Evolutionary conservation across 129 eudicot genomes (phyloP).

Genomic region (Deinandra increscens): DNA sequence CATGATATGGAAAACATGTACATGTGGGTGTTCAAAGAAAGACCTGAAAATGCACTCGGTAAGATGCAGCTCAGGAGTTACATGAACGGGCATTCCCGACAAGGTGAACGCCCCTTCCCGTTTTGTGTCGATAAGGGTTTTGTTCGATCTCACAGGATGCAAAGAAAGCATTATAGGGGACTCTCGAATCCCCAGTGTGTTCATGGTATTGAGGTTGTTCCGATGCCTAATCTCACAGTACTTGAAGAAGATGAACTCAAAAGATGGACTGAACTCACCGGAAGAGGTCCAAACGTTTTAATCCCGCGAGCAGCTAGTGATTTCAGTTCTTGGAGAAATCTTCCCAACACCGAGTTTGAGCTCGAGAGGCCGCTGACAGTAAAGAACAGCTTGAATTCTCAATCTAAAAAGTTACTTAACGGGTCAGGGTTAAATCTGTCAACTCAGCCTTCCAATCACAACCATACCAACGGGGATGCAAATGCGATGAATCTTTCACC

Average conservation of each 20-base stretch:
- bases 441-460: slow-evolving; percentile 54
- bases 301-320: slow-evolving; percentile 77
- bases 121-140: slow-evolving; percentile 82
- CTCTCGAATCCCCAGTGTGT: slow-evolving; percentile 89
- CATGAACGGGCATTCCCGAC: slow-evolving; percentile 94
- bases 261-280: slow-evolving; percentile 83
- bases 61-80: slow-evolving; percentile 95
- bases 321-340: slow-evolving; percentile 76
- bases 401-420: slow-evolving; percentile 61
- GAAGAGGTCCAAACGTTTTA: slow-evolving; percentile 59
- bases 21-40: slow-evolving; percentile 92
- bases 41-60: slow-evolving; percentile 82
- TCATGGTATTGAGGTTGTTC: slow-evolving; percentile 76
- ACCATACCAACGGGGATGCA: slow-evolving; percentile 58
- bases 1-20: slow-evolving; percentile 97
- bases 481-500: slow-evolving; percentile 59
- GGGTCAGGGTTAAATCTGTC: slow-evolving; percentile 70
- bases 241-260: slow-evolving; percentile 68
- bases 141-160: slow-evolving; percentile 87
- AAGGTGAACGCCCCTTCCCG: slow-evolving; percentile 88
- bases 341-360: slow-evolving; percentile 73
- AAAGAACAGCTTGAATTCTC: slow-evolving; percentile 40
- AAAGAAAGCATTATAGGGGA: slow-evolving; percentile 83
- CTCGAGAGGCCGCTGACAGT: slow-evolving; percentile 48
- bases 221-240: slow-evolving; percentile 45